Evolutionary conservation across 805 yeast species (phyloP).

Genomic region (Candida krabiensis): DNA sequence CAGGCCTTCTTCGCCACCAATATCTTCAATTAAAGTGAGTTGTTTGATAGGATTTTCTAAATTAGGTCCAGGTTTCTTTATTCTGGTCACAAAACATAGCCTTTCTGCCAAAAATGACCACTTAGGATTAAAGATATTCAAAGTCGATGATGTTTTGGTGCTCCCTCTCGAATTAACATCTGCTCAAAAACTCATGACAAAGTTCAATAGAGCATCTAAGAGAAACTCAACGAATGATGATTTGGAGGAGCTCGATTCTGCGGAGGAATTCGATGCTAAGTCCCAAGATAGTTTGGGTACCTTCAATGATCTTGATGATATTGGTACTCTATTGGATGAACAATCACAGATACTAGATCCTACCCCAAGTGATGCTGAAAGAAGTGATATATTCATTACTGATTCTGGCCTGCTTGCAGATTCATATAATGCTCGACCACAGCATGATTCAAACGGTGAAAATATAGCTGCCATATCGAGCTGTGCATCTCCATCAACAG

Average conservation of each 20-base stretch:
- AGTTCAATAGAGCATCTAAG: neutral
- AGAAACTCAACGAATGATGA: neutral
- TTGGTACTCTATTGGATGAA: slow-evolving; percentile 4
- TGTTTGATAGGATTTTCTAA: slow-evolving; percentile 15
- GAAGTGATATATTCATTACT: slow-evolving; percentile 16
- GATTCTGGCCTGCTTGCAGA: slow-evolving; percentile 21
- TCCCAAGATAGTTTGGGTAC: neutral
- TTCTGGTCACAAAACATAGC: slow-evolving; percentile 16
- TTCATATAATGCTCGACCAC: slow-evolving; percentile 21
- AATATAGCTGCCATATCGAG: slow-evolving; percentile 1
- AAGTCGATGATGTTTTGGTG: slow-evolving; percentile 18
- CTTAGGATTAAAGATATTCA: slow-evolving; percentile 6
- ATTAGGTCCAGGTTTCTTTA: slow-evolving; percentile 18
- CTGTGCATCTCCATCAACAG: too few relatives aligned
- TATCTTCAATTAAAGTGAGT: neutral
- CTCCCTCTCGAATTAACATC: slow-evolving; percentile 16
- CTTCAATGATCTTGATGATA: slow-evolving; percentile 3
- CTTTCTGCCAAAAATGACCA: slow-evolving; percentile 3
- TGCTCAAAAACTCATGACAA: slow-evolving; percentile 8
- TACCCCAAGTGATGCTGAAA: neutral
- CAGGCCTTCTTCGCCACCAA: neutral
- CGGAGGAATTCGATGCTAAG: neutral
- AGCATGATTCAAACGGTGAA: slow-evolving; percentile 16
- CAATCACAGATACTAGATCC: neutral
- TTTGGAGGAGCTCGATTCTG: neutral